Percentiles rank a stretch among this genome's conserved stretches.
Conservation (phyloP, 2,329 filamentous ascomycete genomes). For the Talaromyces sp. region DNA sequence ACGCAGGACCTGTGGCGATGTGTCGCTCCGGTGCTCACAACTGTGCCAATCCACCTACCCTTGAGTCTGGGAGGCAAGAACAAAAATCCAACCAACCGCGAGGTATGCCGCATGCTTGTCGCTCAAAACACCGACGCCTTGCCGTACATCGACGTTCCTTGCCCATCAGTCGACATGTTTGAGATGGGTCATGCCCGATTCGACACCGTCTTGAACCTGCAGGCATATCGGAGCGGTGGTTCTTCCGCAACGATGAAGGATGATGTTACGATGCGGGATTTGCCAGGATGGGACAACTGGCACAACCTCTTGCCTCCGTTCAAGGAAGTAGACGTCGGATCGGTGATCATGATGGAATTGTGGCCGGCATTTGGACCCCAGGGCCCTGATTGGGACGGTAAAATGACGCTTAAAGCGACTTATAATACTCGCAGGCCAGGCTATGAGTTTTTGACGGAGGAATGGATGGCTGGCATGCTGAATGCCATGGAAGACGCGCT, state of each 20-base stretch:
- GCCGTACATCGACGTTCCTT: slow-evolving; percentile 3
- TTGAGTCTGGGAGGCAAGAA: background rate
- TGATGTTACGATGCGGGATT: background rate
- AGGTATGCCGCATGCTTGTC: slow-evolving; percentile 4
- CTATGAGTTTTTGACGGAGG: slow-evolving; percentile 1
- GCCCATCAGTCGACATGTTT: background rate
- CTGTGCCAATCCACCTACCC: slow-evolving; percentile 1
- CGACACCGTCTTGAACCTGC: slow-evolving; percentile 4
- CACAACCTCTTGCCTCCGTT: slow-evolving; percentile 5
- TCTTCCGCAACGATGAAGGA: background rate
- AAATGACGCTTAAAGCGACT: background rate
- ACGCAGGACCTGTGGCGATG: slow-evolving; percentile 7
- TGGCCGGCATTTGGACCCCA: background rate
- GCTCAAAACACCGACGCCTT: background rate
- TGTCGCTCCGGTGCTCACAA: background rate
- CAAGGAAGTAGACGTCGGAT: slow-evolving; percentile 2
- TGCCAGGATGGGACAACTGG: background rate
- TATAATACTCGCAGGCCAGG: slow-evolving; percentile 5
- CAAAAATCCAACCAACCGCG: slow-evolving; percentile 3
- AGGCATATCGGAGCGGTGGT: background rate
- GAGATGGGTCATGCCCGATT: background rate
- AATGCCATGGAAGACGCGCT: slow-evolving; percentile 2
- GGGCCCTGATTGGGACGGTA: background rate
- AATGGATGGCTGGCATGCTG: slow-evolving; percentile 4
- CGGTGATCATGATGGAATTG: slow-evolving; percentile 2